phyloP scores from a whole-genome alignment of 345 rosid species.

The Populus pruinosa region DNA sequence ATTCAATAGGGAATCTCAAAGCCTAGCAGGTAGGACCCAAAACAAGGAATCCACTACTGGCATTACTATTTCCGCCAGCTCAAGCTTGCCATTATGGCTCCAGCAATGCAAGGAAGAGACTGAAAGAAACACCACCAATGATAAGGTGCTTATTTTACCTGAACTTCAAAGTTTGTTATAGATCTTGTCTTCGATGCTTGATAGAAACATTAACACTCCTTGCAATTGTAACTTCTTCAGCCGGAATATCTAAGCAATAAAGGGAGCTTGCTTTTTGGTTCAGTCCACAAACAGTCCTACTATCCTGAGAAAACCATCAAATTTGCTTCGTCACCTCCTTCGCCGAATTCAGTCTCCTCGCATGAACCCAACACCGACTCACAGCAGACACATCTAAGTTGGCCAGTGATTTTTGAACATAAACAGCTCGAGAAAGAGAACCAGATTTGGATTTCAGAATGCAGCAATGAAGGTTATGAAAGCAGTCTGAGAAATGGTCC shows the following conservation, averaged over 20 bases:
- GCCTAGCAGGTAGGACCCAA: constrained; percentile 13
- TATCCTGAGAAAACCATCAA: constrained; percentile 31
- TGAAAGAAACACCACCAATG: constrained; percentile 15
- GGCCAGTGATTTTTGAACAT: constrained; percentile 46
- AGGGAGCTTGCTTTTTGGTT: constrained; percentile 35
- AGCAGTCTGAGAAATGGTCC: constrained; percentile 20
- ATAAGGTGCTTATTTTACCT: constrained; percentile 29
- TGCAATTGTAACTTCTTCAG: not conserved
- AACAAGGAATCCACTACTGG: constrained; percentile 14
- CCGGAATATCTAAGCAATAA: constrained; percentile 42
- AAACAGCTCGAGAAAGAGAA: constrained; percentile 33
- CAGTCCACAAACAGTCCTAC: constrained; percentile 16
- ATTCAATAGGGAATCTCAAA: constrained; percentile 47
- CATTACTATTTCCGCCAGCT: constrained; percentile 21
- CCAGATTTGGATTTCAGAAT: constrained; percentile 42
- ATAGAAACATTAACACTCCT: not conserved
- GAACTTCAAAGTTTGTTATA: not conserved
- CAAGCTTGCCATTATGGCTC: constrained; percentile 84
- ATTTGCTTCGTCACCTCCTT: constrained; percentile 45
- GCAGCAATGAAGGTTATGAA: constrained; percentile 27
- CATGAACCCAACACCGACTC: constrained; percentile 26
- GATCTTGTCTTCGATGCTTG: not conserved
- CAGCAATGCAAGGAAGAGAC: constrained; percentile 60
- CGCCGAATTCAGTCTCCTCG: constrained; percentile 39
- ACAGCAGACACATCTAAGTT: constrained; percentile 23